Conservation (phyloP, 2,329 filamentous ascomycete species). For the Botrytis elliptica region DNA sequence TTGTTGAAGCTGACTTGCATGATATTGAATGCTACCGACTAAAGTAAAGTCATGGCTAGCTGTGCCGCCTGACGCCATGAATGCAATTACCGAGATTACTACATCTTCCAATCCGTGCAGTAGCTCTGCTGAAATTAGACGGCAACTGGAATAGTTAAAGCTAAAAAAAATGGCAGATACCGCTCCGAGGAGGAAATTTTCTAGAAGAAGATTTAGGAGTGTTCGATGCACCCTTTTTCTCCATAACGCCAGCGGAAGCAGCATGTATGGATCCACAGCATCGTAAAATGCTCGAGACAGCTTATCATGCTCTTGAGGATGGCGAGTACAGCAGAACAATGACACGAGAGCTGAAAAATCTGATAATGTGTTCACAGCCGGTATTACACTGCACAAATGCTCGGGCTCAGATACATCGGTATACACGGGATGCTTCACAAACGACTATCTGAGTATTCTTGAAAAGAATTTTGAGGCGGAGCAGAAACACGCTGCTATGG, state of each 20-base stretch:
- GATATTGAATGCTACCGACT: not conserved
- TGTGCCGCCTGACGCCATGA: not conserved
- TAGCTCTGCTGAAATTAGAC: not conserved
- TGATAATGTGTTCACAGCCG: too few relatives aligned
- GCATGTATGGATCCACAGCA: not conserved
- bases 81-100: not conserved
- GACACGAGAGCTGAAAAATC: not conserved
- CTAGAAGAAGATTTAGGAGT: too few relatives aligned
- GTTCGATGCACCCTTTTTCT: not conserved
- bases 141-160: not conserved
- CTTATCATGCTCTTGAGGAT: not conserved
- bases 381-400: too few relatives aligned
- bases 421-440: not conserved
- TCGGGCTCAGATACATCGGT: not conserved
- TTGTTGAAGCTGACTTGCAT: too few relatives aligned
- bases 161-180: too few relatives aligned
- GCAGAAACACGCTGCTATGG: not conserved
- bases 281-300: not conserved
- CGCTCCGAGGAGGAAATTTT: too few relatives aligned
- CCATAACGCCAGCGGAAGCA: not conserved
- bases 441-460: not conserved
- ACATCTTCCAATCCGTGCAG: not conserved
- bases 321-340: not conserved
- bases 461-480: not conserved
- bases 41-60: not conserved